These are phyloP conservation scores for Kwoniella europaea DNA, from an alignment of 768 basidiomycete genomes.

Conservation along the genomic window DNA sequence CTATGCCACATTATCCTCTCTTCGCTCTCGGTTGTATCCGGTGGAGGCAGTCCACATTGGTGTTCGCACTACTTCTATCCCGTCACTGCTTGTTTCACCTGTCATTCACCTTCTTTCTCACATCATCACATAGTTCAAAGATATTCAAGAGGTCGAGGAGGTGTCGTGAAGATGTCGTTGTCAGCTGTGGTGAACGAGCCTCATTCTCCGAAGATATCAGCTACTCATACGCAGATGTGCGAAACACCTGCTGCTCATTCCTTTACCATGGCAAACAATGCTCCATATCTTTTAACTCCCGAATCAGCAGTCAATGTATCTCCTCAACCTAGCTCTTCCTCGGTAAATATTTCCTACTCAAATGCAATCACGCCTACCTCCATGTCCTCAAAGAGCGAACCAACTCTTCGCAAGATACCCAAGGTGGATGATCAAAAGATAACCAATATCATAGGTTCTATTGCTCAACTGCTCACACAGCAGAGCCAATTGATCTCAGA, in stretches of 20 bases:
- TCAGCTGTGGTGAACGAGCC: not conserved
- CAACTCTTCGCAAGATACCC: not conserved
- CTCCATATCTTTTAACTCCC: not conserved
- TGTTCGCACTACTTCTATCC: not conserved
- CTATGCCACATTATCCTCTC: not conserved
- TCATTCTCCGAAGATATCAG: not conserved
- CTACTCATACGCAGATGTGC: not conserved
- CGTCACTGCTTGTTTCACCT: not conserved
- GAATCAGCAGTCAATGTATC: not conserved
- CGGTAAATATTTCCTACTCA: too few species aligned
- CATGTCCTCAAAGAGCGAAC: too few species aligned
- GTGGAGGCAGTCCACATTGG: not conserved
- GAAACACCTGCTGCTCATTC: not conserved
- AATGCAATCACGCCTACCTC: too few species aligned
- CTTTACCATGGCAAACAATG: too few species aligned
- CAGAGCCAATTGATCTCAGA: not conserved
- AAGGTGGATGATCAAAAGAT: not conserved
- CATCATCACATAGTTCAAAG: not conserved
- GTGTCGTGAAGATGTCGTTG: not conserved
- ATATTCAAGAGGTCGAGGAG: not conserved
- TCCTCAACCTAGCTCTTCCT: too few species aligned
- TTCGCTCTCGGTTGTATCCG: not conserved
- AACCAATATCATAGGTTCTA: not conserved
- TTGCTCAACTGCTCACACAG: not conserved
- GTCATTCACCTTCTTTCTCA: not conserved